These are phyloP conservation scores for Trichoderma aggressivum DNA, from an alignment of 2,329 filamentous ascomycete genomes.

Conservation along the genomic window DNA sequence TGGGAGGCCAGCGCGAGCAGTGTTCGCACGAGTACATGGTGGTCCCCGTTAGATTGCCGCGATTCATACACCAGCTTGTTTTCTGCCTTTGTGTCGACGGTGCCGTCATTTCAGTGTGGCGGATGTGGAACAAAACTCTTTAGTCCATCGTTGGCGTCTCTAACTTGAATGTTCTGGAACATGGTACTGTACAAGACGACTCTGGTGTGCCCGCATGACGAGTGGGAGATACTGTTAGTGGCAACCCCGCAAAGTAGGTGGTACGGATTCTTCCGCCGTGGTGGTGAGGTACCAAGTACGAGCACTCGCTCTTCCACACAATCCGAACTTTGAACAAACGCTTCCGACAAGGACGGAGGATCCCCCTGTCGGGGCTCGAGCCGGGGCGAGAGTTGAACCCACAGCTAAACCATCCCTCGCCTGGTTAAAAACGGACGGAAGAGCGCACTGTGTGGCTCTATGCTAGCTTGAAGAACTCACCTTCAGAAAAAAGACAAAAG, in stretches of 20 bases:
- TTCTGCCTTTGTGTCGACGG: neutral
- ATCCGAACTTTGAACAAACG: neutral
- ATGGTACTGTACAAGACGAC: neutral
- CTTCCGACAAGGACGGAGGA: neutral
- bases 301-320: neutral
- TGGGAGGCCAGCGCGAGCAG: neutral
- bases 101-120: neutral
- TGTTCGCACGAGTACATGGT: neutral
- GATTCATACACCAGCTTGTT: neutral
- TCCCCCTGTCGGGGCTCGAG: neutral
- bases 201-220: slow-evolving; percentile 7
- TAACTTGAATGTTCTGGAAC: slow-evolving; percentile 3
- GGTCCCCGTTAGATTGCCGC: neutral
- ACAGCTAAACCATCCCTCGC: slow-evolving; percentile 2
- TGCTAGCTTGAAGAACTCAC: slow-evolving; percentile 7
- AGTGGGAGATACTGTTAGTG: neutral
- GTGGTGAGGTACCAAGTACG: neutral
- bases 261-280: neutral
- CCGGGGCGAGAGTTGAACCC: neutral
- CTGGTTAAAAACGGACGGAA: slow-evolving; percentile 7
- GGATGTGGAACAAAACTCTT: neutral
- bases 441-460: slow-evolving; percentile 15
- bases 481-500: neutral
- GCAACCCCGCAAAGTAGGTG: slow-evolving; percentile 15
- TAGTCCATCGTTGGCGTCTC: neutral